Evolutionary conservation across 225 moss, liverwort and hornwort species (phyloP).

Genomic region (Anthoceros angustus): DNA sequence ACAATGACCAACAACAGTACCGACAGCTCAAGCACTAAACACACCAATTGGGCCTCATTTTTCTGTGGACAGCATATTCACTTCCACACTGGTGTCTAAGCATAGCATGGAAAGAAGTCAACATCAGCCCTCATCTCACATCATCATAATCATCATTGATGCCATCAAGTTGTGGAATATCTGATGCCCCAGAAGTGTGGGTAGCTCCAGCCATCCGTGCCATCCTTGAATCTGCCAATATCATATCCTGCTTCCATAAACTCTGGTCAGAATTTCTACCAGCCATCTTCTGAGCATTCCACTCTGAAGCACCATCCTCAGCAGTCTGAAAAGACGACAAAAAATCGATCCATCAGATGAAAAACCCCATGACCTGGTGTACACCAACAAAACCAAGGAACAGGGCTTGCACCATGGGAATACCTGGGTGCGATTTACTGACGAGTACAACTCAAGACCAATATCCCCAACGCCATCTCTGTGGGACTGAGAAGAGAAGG

Average conservation of each 20-base stretch:
- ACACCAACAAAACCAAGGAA: slow-evolving; percentile 3
- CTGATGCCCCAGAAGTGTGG: slow-evolving; percentile 16
- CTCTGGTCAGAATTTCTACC: slow-evolving; percentile 27
- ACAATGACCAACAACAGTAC: slow-evolving; percentile 7
- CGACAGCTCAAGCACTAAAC: slow-evolving; percentile 5
- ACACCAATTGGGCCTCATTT: not conserved
- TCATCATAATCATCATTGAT: slow-evolving; percentile 82
- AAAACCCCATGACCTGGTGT: not conserved
- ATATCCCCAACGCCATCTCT: slow-evolving; percentile 58
- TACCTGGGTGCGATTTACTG: slow-evolving; percentile 23
- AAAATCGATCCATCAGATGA: not conserved
- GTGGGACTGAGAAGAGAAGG: slow-evolving; percentile 36
- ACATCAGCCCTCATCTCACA: slow-evolving; percentile 19
- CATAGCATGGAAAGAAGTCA: not conserved
- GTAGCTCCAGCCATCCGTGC: slow-evolving; percentile 21
- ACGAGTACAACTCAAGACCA: slow-evolving; percentile 25
- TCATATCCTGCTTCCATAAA: slow-evolving; percentile 27
- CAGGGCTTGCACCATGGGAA: slow-evolving; percentile 5
- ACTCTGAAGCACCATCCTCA: slow-evolving; percentile 15
- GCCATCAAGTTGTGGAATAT: slow-evolving; percentile 66
- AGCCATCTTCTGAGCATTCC: slow-evolving; percentile 25
- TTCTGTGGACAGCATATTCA: not conserved
- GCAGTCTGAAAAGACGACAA: slow-evolving; percentile 16
- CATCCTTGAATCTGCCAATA: slow-evolving; percentile 28
- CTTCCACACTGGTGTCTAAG: not conserved